These are phyloP conservation scores for Fusarium austroafricanum DNA, from an alignment of 2,329 filamentous ascomycete species.

Conservation along the genomic window DNA sequence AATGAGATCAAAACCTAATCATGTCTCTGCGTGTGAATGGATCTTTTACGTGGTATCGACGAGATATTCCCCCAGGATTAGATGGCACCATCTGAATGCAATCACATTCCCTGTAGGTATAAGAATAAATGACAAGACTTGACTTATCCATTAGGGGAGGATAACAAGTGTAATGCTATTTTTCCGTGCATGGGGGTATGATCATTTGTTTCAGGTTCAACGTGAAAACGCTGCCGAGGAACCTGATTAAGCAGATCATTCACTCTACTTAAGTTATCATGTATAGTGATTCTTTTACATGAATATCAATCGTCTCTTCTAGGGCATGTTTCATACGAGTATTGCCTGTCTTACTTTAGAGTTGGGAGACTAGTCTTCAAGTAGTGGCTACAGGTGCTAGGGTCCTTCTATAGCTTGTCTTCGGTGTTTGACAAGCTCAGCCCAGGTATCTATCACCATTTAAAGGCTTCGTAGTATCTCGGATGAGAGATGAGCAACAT, in stretches of 20 bases:
- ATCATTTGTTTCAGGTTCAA: constrained; percentile 42
- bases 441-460: neutral
- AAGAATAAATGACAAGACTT: constrained; percentile 9
- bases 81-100: neutral
- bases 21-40: neutral
- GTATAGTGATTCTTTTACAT: neutral
- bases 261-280: neutral
- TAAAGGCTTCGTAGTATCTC: neutral
- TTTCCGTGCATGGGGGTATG: constrained; percentile 20
- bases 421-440: neutral
- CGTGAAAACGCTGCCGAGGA: constrained; percentile 25
- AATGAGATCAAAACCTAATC: constrained; percentile 2
- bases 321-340: neutral
- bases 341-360: too few relatives aligned
- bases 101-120: neutral
- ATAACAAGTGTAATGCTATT: constrained; percentile 20
- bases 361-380: too few relatives aligned
- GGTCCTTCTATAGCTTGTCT: too few relatives aligned
- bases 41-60: constrained; percentile 18
- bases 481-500: neutral
- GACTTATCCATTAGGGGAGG: constrained; percentile 7
- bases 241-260: neutral
- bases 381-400: too few relatives aligned
- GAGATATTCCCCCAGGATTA: constrained; percentile 26
- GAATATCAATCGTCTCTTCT: neutral